Base-by-base conservation (phyloP, 495 filamentous ascomycete genomes). In the Chaetomium fimeti region DNA sequence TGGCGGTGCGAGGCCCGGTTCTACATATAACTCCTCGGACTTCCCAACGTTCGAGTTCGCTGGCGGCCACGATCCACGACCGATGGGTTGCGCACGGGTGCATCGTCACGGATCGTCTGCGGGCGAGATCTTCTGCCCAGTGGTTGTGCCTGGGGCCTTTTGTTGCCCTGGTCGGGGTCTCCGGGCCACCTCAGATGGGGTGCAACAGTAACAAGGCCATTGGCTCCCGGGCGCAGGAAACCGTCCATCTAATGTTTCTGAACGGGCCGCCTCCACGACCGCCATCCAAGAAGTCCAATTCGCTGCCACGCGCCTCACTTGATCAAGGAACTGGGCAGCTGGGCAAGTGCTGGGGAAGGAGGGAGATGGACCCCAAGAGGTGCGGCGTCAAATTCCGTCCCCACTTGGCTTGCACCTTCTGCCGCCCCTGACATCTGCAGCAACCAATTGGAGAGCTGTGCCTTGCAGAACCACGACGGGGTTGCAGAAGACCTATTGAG, bases 181-280 rank as follows among this genome's bases (percentile, higher is more conserved):
- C 58, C 11, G 29, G 53, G 38, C 60, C 64, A 57, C 32, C 40
- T 61, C 55, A 51, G 55, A 48, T 65, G 43, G 64, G 42, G 63
- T 65, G 63, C 49, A 47, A 65, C 62, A 40, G 36, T 25, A 49
- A 48, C 60, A 49, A 40, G 60, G 32, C 63, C 54, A 69, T 63
- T 66, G 66, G 63, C 54, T 59, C 54, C 36, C 49, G 63, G 24
- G 36, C 16, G 28, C 28, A 24, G 40, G 25, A 57, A 42, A 40
- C 58, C 60, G 53, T 32, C 59, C 67, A 42, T 67, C 64, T 53
- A 67, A 67, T 65, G 65, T 67, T 56, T 69, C 56, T 56, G 56
- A 62, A 29, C 27, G 29, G 57, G 53, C 61, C 68, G 57, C 48
- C 51, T 63, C 49, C 45, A 29, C 1, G 57, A 40, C 56, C 57